Evolutionary conservation across 2,329 filamentous ascomycete species (phyloP).

Genomic region (Zymoseptoria tritici): DNA sequence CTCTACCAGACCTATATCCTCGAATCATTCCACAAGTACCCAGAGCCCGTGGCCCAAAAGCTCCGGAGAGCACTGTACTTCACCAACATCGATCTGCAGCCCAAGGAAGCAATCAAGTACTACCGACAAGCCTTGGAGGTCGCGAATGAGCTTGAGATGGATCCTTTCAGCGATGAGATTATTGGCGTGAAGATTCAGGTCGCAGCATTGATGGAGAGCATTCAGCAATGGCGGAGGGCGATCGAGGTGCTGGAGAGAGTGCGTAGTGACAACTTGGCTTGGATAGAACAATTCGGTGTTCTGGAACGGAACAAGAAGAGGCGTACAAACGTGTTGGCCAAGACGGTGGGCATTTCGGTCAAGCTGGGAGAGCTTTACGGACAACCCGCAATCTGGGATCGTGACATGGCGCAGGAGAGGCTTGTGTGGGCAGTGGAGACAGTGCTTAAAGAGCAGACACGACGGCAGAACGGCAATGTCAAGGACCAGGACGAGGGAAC

Average conservation of each 20-base stretch:
- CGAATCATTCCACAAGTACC: constrained; percentile 49
- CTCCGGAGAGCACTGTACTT: constrained; percentile 82
- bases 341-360: constrained; percentile 66
- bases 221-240: constrained; percentile 61
- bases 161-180: constrained; percentile 85
- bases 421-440: constrained; percentile 78
- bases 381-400: constrained; percentile 65
- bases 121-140: constrained; percentile 72
- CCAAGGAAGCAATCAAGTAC: constrained; percentile 70
- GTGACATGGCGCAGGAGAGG: constrained; percentile 64
- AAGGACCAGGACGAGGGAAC: constrained; percentile 59
- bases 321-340: constrained; percentile 61
- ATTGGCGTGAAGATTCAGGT: constrained; percentile 82
- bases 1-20: constrained; percentile 42
- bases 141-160: constrained; percentile 66
- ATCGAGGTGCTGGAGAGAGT: constrained; percentile 74
- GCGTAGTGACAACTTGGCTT: constrained; percentile 56
- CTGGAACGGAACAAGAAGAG: constrained; percentile 41
- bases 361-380: constrained; percentile 82
- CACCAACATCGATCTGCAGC: constrained; percentile 67
- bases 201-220: constrained; percentile 70
- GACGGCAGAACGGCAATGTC: constrained; percentile 47
- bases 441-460: constrained; percentile 63
- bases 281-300: constrained; percentile 40
- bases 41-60: constrained; percentile 65